These are phyloP conservation scores for Penicillium sp. DNA, from an alignment of 2,329 filamentous ascomycete species.

Conservation along the genomic window DNA sequence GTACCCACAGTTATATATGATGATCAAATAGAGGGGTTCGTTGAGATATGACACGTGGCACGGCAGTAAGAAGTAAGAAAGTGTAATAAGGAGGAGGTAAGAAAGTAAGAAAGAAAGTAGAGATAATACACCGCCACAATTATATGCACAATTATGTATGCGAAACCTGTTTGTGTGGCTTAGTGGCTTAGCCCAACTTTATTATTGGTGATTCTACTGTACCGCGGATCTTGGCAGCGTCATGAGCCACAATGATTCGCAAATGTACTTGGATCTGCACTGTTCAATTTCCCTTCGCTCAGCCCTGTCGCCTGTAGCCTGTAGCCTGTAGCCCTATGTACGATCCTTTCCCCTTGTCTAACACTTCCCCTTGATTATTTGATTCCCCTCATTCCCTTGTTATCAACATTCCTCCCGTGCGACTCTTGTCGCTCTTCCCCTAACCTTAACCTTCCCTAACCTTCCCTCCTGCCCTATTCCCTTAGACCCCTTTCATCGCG, in stretches of 20 bases:
- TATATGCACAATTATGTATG: too few species aligned
- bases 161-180: background rate
- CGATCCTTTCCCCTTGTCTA: background rate
- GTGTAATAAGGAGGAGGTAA: too few species aligned
- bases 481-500: conserved; percentile 1
- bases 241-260: conserved; percentile 11
- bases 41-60: background rate
- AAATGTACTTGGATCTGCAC: conserved; percentile 8
- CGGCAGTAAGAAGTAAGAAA: background rate
- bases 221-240: conserved; percentile 18
- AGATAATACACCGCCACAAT: background rate
- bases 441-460: background rate
- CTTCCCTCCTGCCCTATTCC: background rate
- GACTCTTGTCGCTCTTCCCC: background rate
- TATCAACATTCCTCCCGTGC: background rate
- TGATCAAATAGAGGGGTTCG: background rate
- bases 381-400: background rate
- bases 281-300: conserved; percentile 17
- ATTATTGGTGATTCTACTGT: conserved; percentile 3
- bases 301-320: conserved; percentile 21
- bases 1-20: background rate
- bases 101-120: too few species aligned
- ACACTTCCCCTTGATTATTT: background rate
- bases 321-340: conserved; percentile 26
- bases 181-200: background rate